Evolutionary conservation across 805 yeast species (phyloP).

Genomic region (Wickerhamiella azyma): DNA sequence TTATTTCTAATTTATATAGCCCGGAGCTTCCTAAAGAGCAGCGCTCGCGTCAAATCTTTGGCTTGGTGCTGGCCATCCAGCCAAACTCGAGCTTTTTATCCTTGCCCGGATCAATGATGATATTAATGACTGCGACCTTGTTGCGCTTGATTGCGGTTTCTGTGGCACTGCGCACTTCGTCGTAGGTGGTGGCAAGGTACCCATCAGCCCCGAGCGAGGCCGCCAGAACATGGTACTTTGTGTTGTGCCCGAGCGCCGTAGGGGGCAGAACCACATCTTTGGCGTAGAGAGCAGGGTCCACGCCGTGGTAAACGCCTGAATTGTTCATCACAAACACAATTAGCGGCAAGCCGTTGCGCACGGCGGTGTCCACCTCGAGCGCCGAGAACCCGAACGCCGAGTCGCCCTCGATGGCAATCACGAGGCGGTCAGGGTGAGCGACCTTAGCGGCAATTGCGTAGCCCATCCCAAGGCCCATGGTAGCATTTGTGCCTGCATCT

Average conservation of each 20-base stretch:
- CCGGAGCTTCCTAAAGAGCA: too few relatives aligned
- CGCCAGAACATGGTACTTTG: slow-evolving; percentile 45
- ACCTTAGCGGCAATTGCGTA: slow-evolving; percentile 52
- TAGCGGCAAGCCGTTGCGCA: slow-evolving; percentile 39
- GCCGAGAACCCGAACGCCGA: slow-evolving; percentile 69
- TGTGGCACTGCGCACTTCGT: slow-evolving; percentile 28
- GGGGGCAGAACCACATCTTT: slow-evolving; percentile 33
- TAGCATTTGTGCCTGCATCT: slow-evolving; percentile 66
- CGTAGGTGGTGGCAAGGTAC: slow-evolving; percentile 30
- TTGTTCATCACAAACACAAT: slow-evolving; percentile 57
- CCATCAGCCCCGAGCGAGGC: slow-evolving; percentile 46
- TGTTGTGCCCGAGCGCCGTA: slow-evolving; percentile 43
- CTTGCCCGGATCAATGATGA: slow-evolving; percentile 47
- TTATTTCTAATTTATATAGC: not conserved
- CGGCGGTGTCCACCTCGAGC: slow-evolving; percentile 59
- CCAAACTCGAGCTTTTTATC: slow-evolving; percentile 46
- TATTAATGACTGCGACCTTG: slow-evolving; percentile 39
- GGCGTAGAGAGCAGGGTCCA: slow-evolving; percentile 25
- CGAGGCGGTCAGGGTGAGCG: slow-evolving; percentile 31
- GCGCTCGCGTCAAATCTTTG: too few relatives aligned
- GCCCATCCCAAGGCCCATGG: slow-evolving; percentile 66
- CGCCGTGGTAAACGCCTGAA: slow-evolving; percentile 60
- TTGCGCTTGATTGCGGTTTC: slow-evolving; percentile 27
- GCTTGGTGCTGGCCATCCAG: slow-evolving; percentile 46
- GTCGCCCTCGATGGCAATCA: slow-evolving; percentile 57